Percentiles rank a stretch among this genome's conserved stretches.
Conservation (phyloP, 352 stramenopile genomes). For the Globisporangium spinosum region DNA sequence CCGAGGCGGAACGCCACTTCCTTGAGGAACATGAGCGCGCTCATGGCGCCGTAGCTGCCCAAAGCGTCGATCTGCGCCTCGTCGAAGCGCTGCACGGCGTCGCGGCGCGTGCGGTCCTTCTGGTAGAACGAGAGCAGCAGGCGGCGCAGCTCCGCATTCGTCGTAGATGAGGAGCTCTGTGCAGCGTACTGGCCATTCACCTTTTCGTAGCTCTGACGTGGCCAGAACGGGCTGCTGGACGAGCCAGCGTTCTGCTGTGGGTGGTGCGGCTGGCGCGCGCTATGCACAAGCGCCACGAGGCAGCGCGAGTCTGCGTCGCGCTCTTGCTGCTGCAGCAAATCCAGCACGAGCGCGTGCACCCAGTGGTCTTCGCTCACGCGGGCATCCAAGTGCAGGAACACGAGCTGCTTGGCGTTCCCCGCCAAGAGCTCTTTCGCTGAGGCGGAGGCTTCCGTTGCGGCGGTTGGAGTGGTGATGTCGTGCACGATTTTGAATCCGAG, state of each 20-base stretch:
- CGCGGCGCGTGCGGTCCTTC: conserved; percentile 61
- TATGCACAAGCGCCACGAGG: conserved; percentile 51
- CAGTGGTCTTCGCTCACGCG: conserved; percentile 29
- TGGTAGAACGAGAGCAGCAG: conserved; percentile 57
- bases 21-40: conserved; percentile 66
- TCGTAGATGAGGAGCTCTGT: not conserved
- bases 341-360: conserved; percentile 37
- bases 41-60: conserved; percentile 69
- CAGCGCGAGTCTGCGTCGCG: conserved; percentile 28
- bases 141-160: conserved; percentile 19
- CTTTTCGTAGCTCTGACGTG: conserved; percentile 64
- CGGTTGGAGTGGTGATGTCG: conserved; percentile 13
- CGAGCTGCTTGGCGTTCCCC: conserved; percentile 43
- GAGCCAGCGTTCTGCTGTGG: conserved; percentile 20
- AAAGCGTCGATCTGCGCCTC: conserved; percentile 42
- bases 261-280: conserved; percentile 9
- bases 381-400: conserved; percentile 47
- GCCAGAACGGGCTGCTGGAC: conserved; percentile 34
- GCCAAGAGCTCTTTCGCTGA: conserved; percentile 24
- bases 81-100: conserved; percentile 43
- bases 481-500: conserved; percentile 36
- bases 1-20: conserved; percentile 79
- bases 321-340: conserved; percentile 30
- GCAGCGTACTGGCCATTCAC: conserved; percentile 46
- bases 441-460: conserved; percentile 5